Evolutionary conservation across 768 basidiomycete species (phyloP), one percentile per base, ranked within the genome.

Genomic region (Suillus fuscotomentosus): DNA sequence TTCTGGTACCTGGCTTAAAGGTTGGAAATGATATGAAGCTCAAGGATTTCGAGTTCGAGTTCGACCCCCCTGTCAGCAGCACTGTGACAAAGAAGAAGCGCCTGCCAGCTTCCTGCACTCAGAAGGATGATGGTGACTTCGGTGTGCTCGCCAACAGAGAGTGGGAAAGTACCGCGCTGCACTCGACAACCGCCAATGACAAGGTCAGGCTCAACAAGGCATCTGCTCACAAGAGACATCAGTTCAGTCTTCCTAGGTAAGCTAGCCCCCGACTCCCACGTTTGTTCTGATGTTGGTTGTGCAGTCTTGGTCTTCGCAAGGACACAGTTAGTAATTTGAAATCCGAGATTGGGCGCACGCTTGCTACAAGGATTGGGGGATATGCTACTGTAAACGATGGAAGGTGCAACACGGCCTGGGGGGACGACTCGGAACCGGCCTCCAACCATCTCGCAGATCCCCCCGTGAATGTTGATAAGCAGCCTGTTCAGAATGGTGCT

Each of bases 191-290:
- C n/a, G 82, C 82, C 11, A 77, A 78, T 60, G 75, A 75, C 51
- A 72, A 67, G 62, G 56, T 74, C 72, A 62, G 72, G 61, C 60
- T 78, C 20, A 70, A 78, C 71, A 88, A 85, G 73, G 76, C 72
- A 38, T 83, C 85, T 38, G 74, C 73, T 51, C 87, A 88, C 75
- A 88, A 84, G 74, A 83, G 81, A 69, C 83, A 86, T 59, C 87
- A 88, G 68, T 84, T 84, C 74, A 89, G 88, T 77, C 77, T 90
- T 63, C 87, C 88, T 2, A 89, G 88, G 88, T 88, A 74, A 60
- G 81, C 68, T 67, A 69, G 14, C 9, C 54, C 34, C 31, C 50
- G 45, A 7, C 17, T 48, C 22, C 10, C 60, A 15, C 5, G 10
- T 20, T 48, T 61, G 27, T 34, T 59, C 54, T 53, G 39, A 61